Base-by-base conservation (phyloP, 768 basidiomycete species). In the Brasilioporus rufonigricans region DNA sequence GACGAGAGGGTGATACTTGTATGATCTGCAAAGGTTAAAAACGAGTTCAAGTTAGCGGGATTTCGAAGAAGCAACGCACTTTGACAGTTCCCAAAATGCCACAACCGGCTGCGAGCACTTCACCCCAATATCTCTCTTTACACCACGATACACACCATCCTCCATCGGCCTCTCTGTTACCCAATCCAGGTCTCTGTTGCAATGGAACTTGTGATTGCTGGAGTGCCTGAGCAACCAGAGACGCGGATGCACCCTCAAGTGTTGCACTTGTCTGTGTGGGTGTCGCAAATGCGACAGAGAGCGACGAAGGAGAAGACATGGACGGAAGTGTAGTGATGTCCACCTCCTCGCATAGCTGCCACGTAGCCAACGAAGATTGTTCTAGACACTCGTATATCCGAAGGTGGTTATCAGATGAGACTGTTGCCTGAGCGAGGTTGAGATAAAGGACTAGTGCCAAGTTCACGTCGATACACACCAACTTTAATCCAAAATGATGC, bases 81-180 rank as follows among this genome's bases (percentile, higher is more conserved):
- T 96, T 93, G 43, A 98, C 76, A 21, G 83, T 71, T 0, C 91
- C 89, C 54, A 76, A 81, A 2, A 82, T 77, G 1, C 93, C 94
- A 50, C 81, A 82, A 2, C 85, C 82, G 0, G 84, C 86, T 10
- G 93, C 93, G 46, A 98, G 76, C 19, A 96, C 65, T 66, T 94
- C 91, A 2, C 96, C 96, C 94, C 94, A 97, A 71, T 94, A 97
- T 56, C 82, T 80, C 63, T 98, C 97, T 65, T 93, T 92, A 71
- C 95, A 98, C 94, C 95, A 99, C 9, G 88, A 89, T 40, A 99
- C 71, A 53, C 86, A 89, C 93, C 93, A 98, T 1, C 91, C 95
- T 4, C 93, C 93, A 51, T 93, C 87, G 3, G 92, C 92, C 69
- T 95, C 90, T 39, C 87, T 77, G 60, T 82, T 85, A 0, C 83